Conservation (phyloP, 148 eudicot species). For the Mesembryanthemum crystallinum region DNA sequence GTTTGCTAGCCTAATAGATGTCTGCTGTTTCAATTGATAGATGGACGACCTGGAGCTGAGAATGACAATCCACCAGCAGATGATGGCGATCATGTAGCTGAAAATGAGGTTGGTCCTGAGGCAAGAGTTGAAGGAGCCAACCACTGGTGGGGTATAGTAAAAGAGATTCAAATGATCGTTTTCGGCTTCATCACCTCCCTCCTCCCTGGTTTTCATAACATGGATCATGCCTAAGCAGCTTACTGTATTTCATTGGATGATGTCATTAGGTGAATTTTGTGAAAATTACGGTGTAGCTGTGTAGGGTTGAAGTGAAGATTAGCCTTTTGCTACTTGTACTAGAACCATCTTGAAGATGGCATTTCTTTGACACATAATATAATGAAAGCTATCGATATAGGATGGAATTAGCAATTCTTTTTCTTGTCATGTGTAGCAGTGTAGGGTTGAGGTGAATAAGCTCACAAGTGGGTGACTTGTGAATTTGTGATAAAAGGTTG, state of each 20-base stretch:
- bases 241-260: not conserved
- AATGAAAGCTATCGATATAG: not conserved
- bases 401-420: not conserved
- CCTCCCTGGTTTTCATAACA: slow-evolving; percentile 94
- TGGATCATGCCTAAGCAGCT: slow-evolving; percentile 48
- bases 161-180: slow-evolving; percentile 94
- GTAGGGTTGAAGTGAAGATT: not conserved
- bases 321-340: not conserved
- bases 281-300: not conserved
- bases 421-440: too few relatives aligned
- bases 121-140: slow-evolving; percentile 56
- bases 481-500: too few relatives aligned
- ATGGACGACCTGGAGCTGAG: slow-evolving; percentile 59
- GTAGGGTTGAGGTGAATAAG: too few relatives aligned
- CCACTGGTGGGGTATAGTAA: slow-evolving; percentile 89
- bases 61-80: slow-evolving; percentile 42
- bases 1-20: not conserved
- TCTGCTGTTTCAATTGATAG: slow-evolving; percentile 33
- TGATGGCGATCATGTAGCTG: slow-evolving; percentile 24
- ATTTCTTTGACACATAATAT: not conserved
- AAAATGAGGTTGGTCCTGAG: slow-evolving; percentile 43
- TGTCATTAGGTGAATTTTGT: not conserved
- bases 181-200: slow-evolving; percentile 98
- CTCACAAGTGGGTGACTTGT: too few relatives aligned
- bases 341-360: not conserved